Base-by-base conservation (phyloP, 2,329 filamentous ascomycete species). In the Pseudogymnoascus sp. region DNA sequence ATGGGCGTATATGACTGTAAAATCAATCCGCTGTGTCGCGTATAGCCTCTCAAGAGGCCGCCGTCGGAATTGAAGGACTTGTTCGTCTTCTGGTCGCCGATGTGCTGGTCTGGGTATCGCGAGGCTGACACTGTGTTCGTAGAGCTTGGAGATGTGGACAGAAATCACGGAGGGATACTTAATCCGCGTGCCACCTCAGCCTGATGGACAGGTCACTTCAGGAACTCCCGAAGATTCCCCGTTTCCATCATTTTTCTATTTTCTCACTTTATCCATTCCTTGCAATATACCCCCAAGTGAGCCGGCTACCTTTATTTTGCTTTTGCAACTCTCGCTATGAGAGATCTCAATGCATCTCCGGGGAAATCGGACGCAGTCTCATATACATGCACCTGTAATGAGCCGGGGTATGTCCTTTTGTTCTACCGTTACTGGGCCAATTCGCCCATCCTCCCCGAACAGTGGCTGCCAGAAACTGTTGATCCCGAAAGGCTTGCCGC, bases 341-440 rank as follows among this genome's bases (percentile, higher is more conserved):
- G 29, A 13, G 48, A 55, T 5, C 29, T 55, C 27, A 55, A 55
- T 55, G 48, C 48, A 55, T 9, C 15, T 1, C 48, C 29, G 29
- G 69, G 69, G 15, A 63, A 61, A 15, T 72, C 71, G 9, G 70
- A 72, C 31, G 69, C 71, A 2, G 40, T 73, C 6, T 67, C 70
- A 7, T 72, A 68, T 58, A 67, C 58, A n/a, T 73, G 71, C 55
- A 69, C 66, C 27, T 72, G 71, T 58, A 15, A 65, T n/a, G 35
- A 63, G 9, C 62, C 63, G 10, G 71, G 71, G 5, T 60, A 64
- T 5, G 66, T 72, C 5, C 68, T 73, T 27, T 66, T 73, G 13
- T 73, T 73, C 64, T 73, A 72, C 36, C 67, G 71, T n/a, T 73
- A 73, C 58, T 73, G 67, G 45, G 59, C 63, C 25, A 67, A 70